Evolutionary conservation across 371 early-diverging fungal genomes (phyloP), one percentile per base, ranked within the genome.

Genomic region (Coemansia sp.): DNA sequence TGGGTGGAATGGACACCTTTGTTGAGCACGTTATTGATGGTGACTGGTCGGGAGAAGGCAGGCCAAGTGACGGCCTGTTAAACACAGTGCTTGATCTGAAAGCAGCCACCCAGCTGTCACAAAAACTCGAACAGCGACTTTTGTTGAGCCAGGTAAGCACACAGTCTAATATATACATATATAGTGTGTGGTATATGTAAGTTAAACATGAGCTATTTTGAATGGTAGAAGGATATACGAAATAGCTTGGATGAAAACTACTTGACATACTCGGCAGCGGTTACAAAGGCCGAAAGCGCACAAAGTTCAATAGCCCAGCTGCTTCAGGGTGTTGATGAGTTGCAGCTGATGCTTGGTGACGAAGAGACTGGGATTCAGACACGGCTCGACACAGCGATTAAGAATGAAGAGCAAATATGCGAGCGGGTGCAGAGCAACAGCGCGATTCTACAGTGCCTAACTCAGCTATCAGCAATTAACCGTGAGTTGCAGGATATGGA

Each of bases 331-430:
- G 68, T 72, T 11, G 75, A 72, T 8, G 61, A 53, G 5, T 30
- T 72, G 64, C 65, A 75, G 37, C 40, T 47, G 25, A 47, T 59
- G 58, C 57, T 75, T 5, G 75, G 72, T 14, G 75, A 72, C 54
- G 67, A 66, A 39, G 67, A 60, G 16, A 50, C 63, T 0, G 75
- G 68, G 14, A 57, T 71, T 2, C 64, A 56, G 25, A 57, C 57
- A n/a, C 67, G 59, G 18, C 56, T 67, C 9, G 55, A 20, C 14
- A 18, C 26, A 16, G 75, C 75, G 28, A 33, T 37, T 1, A 47
- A 55, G 48, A 37, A 4, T 5, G 60, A 59, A 42, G 50, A 33
- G 23, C 55, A 39, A 40, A 50, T 40, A 9, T 44, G 33, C n/a
- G 50, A 16, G 25, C 75, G 55, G 57, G 12, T 64, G 12, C 26